A percentile compares a stretch with the other conserved stretches of the same genome.
phyloP scores from a whole-genome alignment of 345 rosid genomes.

The Populus simonii region DNA sequence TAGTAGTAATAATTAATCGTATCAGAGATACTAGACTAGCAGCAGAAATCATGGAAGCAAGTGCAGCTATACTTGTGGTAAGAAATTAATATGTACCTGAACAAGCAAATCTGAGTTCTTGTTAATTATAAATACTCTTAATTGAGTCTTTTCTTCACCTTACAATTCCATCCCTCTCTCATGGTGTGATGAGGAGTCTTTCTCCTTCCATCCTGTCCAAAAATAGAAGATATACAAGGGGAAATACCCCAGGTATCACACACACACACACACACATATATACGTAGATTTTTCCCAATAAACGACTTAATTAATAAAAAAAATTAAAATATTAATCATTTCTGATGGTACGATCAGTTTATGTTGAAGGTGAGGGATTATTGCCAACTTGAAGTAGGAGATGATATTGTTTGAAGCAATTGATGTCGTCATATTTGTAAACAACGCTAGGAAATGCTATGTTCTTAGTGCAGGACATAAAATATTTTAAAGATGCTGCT shows the following conservation, averaged over 20 bases:
- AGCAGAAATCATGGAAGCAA: conserved; percentile 6
- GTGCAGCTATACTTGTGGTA: background rate
- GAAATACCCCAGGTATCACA: too few relatives aligned
- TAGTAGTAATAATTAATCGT: background rate
- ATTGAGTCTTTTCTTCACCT: background rate
- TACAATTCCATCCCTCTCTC: background rate
- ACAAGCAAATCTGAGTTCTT: background rate
- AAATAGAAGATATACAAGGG: too few relatives aligned
- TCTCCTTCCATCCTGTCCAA: background rate
- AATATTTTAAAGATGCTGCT: background rate
- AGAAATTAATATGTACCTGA: background rate
- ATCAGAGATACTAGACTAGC: background rate
- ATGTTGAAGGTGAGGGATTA: background rate
- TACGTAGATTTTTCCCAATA: background rate
- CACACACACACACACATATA: too few relatives aligned
- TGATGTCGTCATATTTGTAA: background rate
- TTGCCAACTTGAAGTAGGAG: background rate
- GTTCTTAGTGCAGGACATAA: background rate
- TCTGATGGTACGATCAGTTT: background rate
- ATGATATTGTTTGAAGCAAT: background rate
- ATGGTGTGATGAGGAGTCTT: background rate
- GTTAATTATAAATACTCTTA: background rate
- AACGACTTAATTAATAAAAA: background rate
- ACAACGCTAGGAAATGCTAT: background rate
- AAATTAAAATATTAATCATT: background rate